Evolutionary conservation across 805 yeast genomes (phyloP).

Genomic region (Saccharomycopsis fibuligera): DNA sequence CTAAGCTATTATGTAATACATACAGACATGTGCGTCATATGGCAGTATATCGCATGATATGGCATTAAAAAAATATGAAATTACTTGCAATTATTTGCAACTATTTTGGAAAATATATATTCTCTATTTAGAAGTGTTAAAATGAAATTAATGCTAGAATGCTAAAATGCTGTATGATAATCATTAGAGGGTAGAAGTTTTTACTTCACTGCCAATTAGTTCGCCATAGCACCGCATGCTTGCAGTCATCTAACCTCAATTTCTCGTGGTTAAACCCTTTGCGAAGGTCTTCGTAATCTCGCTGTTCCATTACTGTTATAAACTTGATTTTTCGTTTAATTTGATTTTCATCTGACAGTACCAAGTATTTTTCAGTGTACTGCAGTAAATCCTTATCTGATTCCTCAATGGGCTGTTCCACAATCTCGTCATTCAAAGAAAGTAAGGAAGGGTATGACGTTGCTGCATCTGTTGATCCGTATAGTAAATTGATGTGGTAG

Average conservation of each 20-base stretch:
- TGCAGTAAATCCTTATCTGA: background rate
- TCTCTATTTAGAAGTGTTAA: no score
- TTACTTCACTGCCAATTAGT: conserved; percentile 9
- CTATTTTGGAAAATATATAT: no score
- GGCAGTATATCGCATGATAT: no score
- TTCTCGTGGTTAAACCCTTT: background rate
- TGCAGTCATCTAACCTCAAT: background rate
- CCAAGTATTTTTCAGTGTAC: background rate
- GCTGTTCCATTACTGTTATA: conserved; percentile 26
- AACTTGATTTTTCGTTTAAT: conserved; percentile 28
- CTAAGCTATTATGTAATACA: no score
- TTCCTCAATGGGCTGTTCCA: background rate
- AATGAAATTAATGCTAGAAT: no score
- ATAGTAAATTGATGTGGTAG: background rate
- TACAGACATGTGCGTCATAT: no score
- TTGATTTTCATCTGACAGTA: conserved; percentile 24
- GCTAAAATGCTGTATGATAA: no score
- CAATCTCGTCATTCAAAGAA: no score
- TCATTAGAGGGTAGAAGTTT: no score
- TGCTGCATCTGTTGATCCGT: background rate
- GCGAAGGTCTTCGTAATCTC: conserved; percentile 23
- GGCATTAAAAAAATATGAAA: no score
- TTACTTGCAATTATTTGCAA: no score
- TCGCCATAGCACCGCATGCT: conserved; percentile 1
- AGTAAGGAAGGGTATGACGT: background rate